Evolutionary conservation across 306 rosid genomes (phyloP).

Genomic region (Inga laurina): DNA sequence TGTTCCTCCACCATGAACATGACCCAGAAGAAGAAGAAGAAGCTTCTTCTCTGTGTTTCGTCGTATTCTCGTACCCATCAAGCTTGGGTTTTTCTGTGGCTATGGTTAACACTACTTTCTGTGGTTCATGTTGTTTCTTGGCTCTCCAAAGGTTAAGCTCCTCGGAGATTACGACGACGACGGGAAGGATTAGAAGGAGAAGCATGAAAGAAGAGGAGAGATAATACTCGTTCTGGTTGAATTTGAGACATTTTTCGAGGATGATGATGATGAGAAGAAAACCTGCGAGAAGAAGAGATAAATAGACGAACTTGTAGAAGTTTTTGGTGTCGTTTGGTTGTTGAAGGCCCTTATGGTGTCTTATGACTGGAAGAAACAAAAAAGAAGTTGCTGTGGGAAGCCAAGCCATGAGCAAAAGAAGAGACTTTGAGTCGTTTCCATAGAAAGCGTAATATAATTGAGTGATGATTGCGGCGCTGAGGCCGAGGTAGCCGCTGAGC

Average conservation of each 20-base stretch:
- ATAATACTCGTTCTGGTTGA: slow-evolving; percentile 36
- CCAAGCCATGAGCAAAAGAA: slow-evolving; percentile 69
- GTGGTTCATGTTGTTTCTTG: slow-evolving; percentile 1
- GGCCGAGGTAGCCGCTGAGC: slow-evolving; percentile 36
- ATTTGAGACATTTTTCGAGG: slow-evolving; percentile 42
- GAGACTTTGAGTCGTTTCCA: slow-evolving; percentile 50
- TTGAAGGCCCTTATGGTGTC: too few species aligned
- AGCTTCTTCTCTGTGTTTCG: background rate
- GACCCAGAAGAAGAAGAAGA: too few species aligned
- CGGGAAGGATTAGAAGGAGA: slow-evolving; percentile 56
- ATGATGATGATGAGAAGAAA: slow-evolving; percentile 56
- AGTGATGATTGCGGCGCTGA: slow-evolving; percentile 47
- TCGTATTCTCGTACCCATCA: too few species aligned
- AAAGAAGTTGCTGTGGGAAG: slow-evolving; percentile 58
- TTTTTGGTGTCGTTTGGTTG: slow-evolving; percentile 55
- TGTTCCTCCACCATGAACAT: slow-evolving; percentile 34
- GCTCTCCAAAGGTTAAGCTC: slow-evolving; percentile 43
- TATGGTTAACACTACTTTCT: slow-evolving; percentile 3
- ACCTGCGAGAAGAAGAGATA: slow-evolving; percentile 56
- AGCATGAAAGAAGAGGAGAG: slow-evolving; percentile 39
- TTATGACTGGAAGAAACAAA: too few species aligned
- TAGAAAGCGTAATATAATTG: slow-evolving; percentile 53
- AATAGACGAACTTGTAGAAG: slow-evolving; percentile 59
- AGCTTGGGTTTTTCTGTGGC: slow-evolving; percentile 26
- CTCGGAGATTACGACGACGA: slow-evolving; percentile 45